Percentiles rank a stretch among this genome's conserved stretches.
Evolutionary conservation across 106 monocot genomes (phyloP).

Genomic region (Triglochin maritima): DNA sequence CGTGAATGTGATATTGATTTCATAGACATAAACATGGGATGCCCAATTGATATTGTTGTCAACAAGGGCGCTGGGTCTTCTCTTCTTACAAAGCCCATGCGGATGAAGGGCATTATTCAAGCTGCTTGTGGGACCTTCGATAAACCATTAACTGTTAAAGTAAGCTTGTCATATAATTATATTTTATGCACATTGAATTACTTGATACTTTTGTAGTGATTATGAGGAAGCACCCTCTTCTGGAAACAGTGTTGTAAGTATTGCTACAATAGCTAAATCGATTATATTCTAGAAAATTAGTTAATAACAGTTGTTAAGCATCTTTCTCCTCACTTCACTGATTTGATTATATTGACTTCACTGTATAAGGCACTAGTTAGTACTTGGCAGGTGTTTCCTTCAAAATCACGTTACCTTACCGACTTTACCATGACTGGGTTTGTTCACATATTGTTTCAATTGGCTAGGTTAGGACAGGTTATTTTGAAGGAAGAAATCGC

Average conservation of each 20-base stretch:
- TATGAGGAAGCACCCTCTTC: no score
- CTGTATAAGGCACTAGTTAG: no score
- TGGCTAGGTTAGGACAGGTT: conserved; percentile 66
- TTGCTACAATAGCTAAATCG: no score
- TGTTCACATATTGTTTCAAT: conserved; percentile 2
- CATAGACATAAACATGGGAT: conserved; percentile 96
- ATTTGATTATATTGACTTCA: no score
- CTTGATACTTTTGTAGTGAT: no score
- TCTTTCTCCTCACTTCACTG: no score
- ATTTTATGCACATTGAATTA: not conserved
- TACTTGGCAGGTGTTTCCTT: no score
- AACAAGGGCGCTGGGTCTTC: conserved; percentile 95
- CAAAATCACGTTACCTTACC: no score
- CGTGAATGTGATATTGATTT: conserved; percentile 73
- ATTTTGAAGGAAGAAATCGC: conserved; percentile 82
- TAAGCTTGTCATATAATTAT: conserved; percentile 7
- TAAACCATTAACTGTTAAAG: conserved; percentile 76
- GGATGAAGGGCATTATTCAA: conserved; percentile 81
- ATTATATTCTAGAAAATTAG: no score
- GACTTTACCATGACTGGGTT: no score
- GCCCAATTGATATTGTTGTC: conserved; percentile 86
- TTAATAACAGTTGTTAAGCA: no score
- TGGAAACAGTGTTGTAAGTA: no score
- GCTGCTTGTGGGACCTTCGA: conserved; percentile 40
- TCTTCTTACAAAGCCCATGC: conserved; percentile 78